Base-by-base conservation (phyloP, 2,329 filamentous ascomycete species). In the Colletotrichum sp. region DNA sequence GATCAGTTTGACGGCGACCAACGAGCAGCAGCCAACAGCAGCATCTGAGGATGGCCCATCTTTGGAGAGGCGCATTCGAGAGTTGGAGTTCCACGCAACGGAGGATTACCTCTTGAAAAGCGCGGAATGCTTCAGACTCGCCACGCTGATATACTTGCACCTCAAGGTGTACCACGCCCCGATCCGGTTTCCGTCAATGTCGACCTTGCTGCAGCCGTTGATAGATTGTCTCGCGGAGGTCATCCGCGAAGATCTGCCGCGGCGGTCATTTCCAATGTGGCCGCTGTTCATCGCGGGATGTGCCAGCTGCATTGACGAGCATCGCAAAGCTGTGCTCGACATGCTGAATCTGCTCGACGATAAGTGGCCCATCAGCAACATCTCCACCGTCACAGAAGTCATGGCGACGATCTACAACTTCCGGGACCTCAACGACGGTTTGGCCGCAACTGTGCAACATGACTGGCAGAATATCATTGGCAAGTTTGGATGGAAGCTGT, bases 81-180 rank as follows among this genome's bases (percentile, higher is more conserved):
- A 67, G 25, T 30, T 72, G n/a, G 27, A 66, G 18, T 72, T 52
- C 52, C 22, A 36, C 10, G 10, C 55, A 8, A 52, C 27, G 15
- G 36, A 58, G 4, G 52, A 68, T 8, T 68, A 72, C 2, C 62
- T 72, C 18, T 12, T 67, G n/a, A 67, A 72, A 18, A 72, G 70
- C n/a, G 70, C 70, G 32, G 70, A 72, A 34, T 67, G 70, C 36
- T 72, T 72, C 36, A 43, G 52, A 16, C 22, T 61, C 36, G 62
- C 70, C 15, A 55, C 70, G 28, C 34, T 67, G 27, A 68, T 68
- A 4, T 72, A 72, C 34, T 65, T 72, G 15, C 52, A 36, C 28
- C 25, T 67, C 13, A 34, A 64, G 18, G 18, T 62, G 9, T 52
- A 39, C 3, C 15, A 32, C 12, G 58, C 32, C 0, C 67, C 56